A percentile compares a stretch with the other conserved stretches of the same genome.
These are phyloP conservation scores for Aspergillus viridinutans DNA, from an alignment of 2,329 filamentous ascomycete species.

Conservation along the genomic window DNA sequence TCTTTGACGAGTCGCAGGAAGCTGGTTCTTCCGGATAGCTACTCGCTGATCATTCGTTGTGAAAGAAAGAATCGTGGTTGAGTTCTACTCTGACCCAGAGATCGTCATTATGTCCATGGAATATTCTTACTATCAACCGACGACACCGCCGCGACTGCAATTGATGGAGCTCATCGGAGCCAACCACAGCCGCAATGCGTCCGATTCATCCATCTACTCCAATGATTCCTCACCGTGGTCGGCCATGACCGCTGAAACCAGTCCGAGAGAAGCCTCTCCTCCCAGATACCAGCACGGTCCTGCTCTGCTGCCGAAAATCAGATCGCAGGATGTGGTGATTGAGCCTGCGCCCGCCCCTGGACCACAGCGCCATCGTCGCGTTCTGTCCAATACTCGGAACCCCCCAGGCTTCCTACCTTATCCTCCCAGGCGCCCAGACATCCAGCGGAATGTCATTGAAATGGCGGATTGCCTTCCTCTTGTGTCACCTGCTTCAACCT, in stretches of 20 bases:
- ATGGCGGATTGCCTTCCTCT: constrained; percentile 41
- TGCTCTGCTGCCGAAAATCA: constrained; percentile 77
- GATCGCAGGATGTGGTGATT: constrained; percentile 75
- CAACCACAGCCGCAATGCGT: constrained; percentile 58
- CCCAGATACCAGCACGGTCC: constrained; percentile 72
- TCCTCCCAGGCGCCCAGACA: constrained; percentile 38
- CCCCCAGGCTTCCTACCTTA: constrained; percentile 51
- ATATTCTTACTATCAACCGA: constrained; percentile 41
- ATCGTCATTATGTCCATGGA: constrained; percentile 38
- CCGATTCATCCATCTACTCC: constrained; percentile 63
- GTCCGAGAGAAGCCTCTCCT: constrained; percentile 63
- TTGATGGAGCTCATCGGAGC: constrained; percentile 30
- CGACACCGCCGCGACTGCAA: constrained; percentile 39
- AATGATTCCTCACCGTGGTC: constrained; percentile 67
- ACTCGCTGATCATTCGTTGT: background rate
- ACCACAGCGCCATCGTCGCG: constrained; percentile 55
- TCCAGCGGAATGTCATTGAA: constrained; percentile 45
- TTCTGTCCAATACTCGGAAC: constrained; percentile 51
- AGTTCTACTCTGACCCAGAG: background rate
- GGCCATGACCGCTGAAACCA: constrained; percentile 63
- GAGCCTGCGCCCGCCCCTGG: constrained; percentile 50
- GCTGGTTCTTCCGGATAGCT: constrained; percentile 19
- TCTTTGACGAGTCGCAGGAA: constrained; percentile 18
- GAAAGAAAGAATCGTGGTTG: background rate
- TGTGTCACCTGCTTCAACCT: constrained; percentile 45